Evolutionary conservation across 2,329 filamentous ascomycete species (phyloP), one percentile per base, ranked within the genome.

Genomic region (Paracoccidioides brasiliensis): DNA sequence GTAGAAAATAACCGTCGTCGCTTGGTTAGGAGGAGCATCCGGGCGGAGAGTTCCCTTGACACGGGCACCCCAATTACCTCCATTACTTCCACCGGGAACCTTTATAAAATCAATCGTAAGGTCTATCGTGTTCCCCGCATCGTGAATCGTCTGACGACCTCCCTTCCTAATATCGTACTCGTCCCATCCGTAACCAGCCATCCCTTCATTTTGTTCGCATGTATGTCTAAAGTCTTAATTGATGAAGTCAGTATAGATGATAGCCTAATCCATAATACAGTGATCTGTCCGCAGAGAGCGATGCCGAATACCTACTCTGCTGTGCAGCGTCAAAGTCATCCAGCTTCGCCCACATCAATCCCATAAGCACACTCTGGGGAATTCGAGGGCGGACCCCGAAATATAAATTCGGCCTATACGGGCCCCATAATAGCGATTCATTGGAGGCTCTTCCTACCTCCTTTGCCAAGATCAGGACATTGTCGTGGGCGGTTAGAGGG

Each of bases 161-260:
- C 93, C 93, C 56, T 79, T 85, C 56, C 93, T 80, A 28, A 90
- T 84, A 71, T 98, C 93, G 70, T 94, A 98, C 69, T 95, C 88
- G 65, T 97, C 90, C 93, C 93, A 98, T 59, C 93, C 93, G 70
- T 98, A 98, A 55, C 91, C 91, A 50, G 83, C 86, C 80, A 98
- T 95, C 61, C 86, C 86, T 69, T 94, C 89, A 69, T 93, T 82
- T 70, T 98, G 93, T 70, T 97, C 93, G 73, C 93, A 98, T 0
- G 93, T 96, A 70, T 95, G 90, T 61, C 93, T 84, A 64, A 96
- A 86, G 64, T 84, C 88, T 93, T 49, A 22, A 22, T 2, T 9
- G 33, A 8, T 37, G 37, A 38, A 28, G 4, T 49, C 22, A 49
- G 46, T 8, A 49, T 7, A 2, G 8, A 6, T 6, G 37, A 49